These are phyloP conservation scores for Murraya paniculata DNA, from an alignment of 345 rosid species.

Conservation along the genomic window DNA sequence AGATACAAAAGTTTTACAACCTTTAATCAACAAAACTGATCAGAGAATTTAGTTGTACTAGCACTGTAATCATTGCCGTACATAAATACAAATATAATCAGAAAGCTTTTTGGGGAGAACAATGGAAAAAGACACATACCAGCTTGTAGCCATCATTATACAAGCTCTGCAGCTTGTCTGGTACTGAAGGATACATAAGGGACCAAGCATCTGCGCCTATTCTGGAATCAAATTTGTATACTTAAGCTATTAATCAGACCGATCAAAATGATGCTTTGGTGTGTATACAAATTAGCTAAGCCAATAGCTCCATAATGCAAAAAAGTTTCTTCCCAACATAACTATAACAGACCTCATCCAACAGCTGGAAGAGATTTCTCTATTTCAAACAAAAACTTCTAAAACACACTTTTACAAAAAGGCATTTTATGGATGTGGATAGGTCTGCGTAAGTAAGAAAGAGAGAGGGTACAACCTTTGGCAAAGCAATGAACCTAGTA, in stretches of 20 bases:
- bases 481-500: not conserved
- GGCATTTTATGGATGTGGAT: not conserved
- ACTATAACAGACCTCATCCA: not conserved
- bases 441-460: not conserved
- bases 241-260: not conserved
- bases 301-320: not conserved
- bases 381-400: not conserved
- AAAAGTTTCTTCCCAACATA: not conserved
- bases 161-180: constrained; percentile 69
- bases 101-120: not conserved
- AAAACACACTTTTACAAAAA: not conserved
- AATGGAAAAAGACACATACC: constrained; percentile 39
- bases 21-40: not conserved
- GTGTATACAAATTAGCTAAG: not conserved
- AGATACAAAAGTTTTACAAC: constrained; percentile 5
- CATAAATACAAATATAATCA: not conserved
- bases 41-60: not conserved
- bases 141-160: constrained; percentile 85
- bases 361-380: not conserved
- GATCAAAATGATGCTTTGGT: not conserved
- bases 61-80: not conserved
- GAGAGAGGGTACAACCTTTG: not conserved
- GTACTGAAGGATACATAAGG: constrained; percentile 86
- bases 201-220: constrained; percentile 92
- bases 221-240: constrained; percentile 40